These are phyloP conservation scores for Halophytophthora batemanensis DNA, from an alignment of 352 stramenopile genomes.

Conservation along the genomic window DNA sequence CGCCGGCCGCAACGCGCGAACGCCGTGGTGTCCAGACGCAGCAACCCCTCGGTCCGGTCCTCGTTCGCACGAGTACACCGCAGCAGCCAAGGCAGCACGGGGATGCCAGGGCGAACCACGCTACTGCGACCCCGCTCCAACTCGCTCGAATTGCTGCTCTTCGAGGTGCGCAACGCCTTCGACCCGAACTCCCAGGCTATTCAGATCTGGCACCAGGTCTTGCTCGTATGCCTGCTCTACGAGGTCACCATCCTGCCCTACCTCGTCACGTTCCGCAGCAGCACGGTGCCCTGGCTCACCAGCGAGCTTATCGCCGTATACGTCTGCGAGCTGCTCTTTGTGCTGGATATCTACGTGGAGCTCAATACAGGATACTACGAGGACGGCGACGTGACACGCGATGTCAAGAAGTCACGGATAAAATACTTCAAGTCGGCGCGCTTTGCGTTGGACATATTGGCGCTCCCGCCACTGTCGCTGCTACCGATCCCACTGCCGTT, in stretches of 20 bases:
- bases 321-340: conserved; percentile 53
- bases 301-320: conserved; percentile 40
- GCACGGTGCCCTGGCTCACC: conserved; percentile 13
- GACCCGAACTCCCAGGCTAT: conserved; percentile 55
- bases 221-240: conserved; percentile 51
- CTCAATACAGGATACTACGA: conserved; percentile 75
- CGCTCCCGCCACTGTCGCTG: conserved; percentile 44
- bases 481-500: conserved; percentile 10
- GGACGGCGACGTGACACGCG: conserved; percentile 49
- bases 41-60: conserved; percentile 9
- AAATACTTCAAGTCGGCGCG: conserved; percentile 55
- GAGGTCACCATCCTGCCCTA: conserved; percentile 54
- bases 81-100: conserved; percentile 9
- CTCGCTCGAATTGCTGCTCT: conserved; percentile 48
- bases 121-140: conserved; percentile 39
- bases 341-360: conserved; percentile 55
- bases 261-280: conserved; percentile 37
- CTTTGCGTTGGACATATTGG: conserved; percentile 48
- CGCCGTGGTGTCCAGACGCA: conserved; percentile 6
- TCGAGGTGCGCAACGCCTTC: conserved; percentile 50
- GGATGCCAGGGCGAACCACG: conserved; percentile 14
- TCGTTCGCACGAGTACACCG: conserved; percentile 12
- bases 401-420: conserved; percentile 39
- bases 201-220: conserved; percentile 54
- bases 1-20: not conserved